Percentiles rank a stretch among this genome's conserved stretches.
Conservation (phyloP, 345 rosid genomes). For the Stellera chamaejasme region DNA sequence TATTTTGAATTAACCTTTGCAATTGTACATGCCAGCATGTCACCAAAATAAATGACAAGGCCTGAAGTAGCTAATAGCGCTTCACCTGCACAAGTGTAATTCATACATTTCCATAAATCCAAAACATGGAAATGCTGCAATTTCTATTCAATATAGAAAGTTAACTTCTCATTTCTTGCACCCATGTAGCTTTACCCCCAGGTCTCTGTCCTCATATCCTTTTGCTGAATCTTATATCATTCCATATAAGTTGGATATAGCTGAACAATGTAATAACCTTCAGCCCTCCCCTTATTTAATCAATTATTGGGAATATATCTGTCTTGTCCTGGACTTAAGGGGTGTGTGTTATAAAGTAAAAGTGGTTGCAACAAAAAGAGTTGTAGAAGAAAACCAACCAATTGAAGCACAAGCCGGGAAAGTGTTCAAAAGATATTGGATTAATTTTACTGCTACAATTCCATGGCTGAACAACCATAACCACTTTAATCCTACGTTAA, state of each 20-base stretch:
- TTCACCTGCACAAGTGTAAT: slow-evolving; percentile 52
- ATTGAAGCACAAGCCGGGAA: slow-evolving; percentile 84
- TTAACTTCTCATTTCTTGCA: too few species aligned
- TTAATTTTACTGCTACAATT: slow-evolving; percentile 50
- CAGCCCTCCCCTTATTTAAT: too few species aligned
- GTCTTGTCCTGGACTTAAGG: too few species aligned
- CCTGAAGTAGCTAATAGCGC: slow-evolving; percentile 72
- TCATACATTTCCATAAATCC: not conserved
- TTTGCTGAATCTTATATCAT: too few species aligned
- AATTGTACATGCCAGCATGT: slow-evolving; percentile 67
- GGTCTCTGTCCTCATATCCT: too few species aligned
- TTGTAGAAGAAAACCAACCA: slow-evolving; percentile 39
- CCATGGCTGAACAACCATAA: slow-evolving; percentile 79
- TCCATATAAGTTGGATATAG: too few species aligned
- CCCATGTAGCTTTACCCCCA: too few species aligned
- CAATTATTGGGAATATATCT: too few species aligned
- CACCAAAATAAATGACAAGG: slow-evolving; percentile 86
- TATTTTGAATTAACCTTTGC: slow-evolving; percentile 43
- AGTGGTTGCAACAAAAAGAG: slow-evolving; percentile 4
- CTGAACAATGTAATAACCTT: too few species aligned
- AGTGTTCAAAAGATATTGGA: slow-evolving; percentile 58
- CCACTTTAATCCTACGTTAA: slow-evolving; percentile 39
- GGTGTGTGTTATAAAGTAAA: not conserved
- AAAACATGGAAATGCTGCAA: not conserved
- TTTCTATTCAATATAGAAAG: too few species aligned